Conservation (phyloP, 345 rosid genomes). For the Murraya koenigii region DNA sequence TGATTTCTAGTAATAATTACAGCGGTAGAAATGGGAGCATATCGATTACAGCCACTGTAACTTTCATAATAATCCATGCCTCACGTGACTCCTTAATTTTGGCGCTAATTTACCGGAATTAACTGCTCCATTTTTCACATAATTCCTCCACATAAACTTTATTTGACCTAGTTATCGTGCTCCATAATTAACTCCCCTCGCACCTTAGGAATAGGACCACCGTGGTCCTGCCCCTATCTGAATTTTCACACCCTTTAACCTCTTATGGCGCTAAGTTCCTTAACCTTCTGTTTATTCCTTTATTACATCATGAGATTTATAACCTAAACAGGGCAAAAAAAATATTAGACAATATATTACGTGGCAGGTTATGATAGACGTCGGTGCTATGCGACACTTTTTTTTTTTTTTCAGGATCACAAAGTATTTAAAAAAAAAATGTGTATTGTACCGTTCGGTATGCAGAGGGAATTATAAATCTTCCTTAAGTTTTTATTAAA, state of each 20-base stretch:
- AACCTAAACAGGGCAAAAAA: background rate
- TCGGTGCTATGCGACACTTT: constrained; percentile 3
- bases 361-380: background rate
- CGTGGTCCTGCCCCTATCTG: background rate
- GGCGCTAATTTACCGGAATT: constrained; percentile 29
- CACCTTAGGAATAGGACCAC: background rate
- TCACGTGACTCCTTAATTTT: constrained; percentile 16
- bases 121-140: constrained; percentile 4
- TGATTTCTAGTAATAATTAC: background rate
- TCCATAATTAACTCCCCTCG: background rate
- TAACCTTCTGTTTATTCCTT: background rate
- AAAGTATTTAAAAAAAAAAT: too few relatives aligned
- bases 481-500: too few relatives aligned
- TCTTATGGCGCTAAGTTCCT: too few relatives aligned
- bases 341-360: background rate
- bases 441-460: too few relatives aligned
- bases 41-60: constrained; percentile 8
- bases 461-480: too few relatives aligned
- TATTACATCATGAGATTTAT: background rate
- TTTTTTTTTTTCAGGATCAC: too few relatives aligned
- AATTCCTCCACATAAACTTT: background rate
- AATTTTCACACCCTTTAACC: background rate
- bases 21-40: background rate
- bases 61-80: background rate
- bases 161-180: background rate